Conservation (phyloP, 495 filamentous ascomycete species). For the Neurospora discreta region DNA sequence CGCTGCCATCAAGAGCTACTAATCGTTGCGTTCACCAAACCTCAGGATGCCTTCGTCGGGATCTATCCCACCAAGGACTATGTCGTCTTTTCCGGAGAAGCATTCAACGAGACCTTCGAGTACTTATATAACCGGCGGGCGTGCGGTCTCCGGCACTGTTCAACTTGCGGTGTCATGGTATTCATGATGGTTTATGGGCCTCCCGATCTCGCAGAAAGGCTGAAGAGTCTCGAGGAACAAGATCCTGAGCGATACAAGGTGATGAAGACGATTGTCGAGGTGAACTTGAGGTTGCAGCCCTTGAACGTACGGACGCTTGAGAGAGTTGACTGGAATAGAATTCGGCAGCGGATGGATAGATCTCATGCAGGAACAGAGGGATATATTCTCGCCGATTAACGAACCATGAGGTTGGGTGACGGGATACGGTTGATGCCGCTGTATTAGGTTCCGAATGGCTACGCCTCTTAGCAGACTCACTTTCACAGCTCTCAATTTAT, state of each 20-base stretch:
- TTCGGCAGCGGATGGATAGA: conserved; percentile 1
- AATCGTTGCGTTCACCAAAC: neutral
- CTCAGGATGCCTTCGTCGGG: conserved; percentile 10
- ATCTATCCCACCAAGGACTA: conserved; percentile 10
- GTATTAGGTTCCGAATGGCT: neutral
- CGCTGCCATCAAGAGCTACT: neutral
- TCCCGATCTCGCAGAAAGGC: neutral
- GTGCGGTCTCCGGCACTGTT: conserved; percentile 4
- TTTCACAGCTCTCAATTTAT: neutral
- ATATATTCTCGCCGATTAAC: conserved; percentile 6
- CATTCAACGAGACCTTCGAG: conserved; percentile 7
- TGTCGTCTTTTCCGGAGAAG: conserved; percentile 7
- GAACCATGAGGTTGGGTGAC: neutral
- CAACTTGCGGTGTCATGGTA: conserved; percentile 12
- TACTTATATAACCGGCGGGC: conserved; percentile 6
- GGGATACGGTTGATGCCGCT: neutral
- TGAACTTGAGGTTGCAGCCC: conserved; percentile 11
- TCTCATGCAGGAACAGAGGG: conserved; percentile 10
- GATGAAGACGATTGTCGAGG: conserved; percentile 2
- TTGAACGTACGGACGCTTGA: conserved; percentile 14
- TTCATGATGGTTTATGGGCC: conserved; percentile 12
- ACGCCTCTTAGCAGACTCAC: neutral
- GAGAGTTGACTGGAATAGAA: neutral
- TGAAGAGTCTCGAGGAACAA: conserved; percentile 5
- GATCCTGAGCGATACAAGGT: conserved; percentile 7